Conservation (phyloP, 179 eudicot genomes). For the Silene vulgaris region DNA sequence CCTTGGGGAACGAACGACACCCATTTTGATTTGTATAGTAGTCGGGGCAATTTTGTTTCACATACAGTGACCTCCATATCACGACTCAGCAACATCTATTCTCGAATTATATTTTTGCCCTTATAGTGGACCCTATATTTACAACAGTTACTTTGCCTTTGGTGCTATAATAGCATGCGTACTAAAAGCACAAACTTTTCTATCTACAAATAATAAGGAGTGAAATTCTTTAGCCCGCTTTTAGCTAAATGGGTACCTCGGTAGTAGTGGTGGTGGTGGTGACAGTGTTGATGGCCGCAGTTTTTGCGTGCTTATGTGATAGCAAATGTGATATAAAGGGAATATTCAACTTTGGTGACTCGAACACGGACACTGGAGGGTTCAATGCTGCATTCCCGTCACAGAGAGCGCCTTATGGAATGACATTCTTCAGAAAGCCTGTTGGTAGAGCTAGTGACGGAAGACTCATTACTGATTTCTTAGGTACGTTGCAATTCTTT, state of each 20-base stretch:
- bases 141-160: too few species aligned
- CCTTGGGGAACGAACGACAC: too few species aligned
- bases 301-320: slow-evolving; percentile 16
- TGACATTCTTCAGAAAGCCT: slow-evolving; percentile 69
- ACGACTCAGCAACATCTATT: too few species aligned
- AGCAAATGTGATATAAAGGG: slow-evolving; percentile 63
- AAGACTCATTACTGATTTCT: slow-evolving; percentile 65
- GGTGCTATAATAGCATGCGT: too few species aligned
- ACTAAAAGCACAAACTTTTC: too few species aligned
- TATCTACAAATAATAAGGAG: too few species aligned
- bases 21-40: too few species aligned
- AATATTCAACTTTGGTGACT: slow-evolving; percentile 85
- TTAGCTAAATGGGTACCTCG: slow-evolving; percentile 16
- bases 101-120: too few species aligned
- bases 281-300: slow-evolving; percentile 11
- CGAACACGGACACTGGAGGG: slow-evolving; percentile 88
- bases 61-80: too few species aligned
- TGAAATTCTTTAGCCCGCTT: too few species aligned
- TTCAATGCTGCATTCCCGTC: slow-evolving; percentile 73
- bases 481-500: slow-evolving; percentile 37
- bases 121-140: too few species aligned
- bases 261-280: slow-evolving; percentile 16
- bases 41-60: too few species aligned
- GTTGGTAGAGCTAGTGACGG: slow-evolving; percentile 76
- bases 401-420: slow-evolving; percentile 51